These are phyloP conservation scores for Pseudocercospora pini-densiflorae DNA, from an alignment of 2,329 filamentous ascomycete species.

Conservation along the genomic window DNA sequence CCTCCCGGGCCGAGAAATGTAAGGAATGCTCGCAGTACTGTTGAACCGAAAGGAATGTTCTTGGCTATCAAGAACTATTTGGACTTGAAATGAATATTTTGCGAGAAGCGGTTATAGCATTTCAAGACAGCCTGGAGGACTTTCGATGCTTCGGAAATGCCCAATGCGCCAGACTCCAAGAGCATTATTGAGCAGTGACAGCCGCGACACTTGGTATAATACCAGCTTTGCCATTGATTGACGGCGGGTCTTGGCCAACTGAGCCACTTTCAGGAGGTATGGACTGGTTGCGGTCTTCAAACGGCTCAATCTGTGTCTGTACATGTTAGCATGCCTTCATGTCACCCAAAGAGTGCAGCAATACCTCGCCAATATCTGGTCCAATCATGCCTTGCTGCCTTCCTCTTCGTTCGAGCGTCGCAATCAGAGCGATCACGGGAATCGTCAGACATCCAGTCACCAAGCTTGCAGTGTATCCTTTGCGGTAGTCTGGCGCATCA, in stretches of 20 bases:
- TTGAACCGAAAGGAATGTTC: too few species aligned
- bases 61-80: too few species aligned
- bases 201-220: not conserved
- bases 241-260: not conserved
- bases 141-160: too few species aligned
- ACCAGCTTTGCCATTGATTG: not conserved
- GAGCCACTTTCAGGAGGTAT: not conserved
- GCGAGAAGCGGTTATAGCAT: too few species aligned
- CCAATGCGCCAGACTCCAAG: not conserved
- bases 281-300: not conserved
- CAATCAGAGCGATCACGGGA: conserved; percentile 22
- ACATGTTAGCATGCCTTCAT: not conserved
- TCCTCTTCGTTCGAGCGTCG: conserved; percentile 17
- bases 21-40: too few species aligned
- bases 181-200: not conserved
- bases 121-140: too few species aligned
- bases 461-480: conserved; percentile 30
- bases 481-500: conserved; percentile 30
- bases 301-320: not conserved
- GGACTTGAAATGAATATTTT: too few species aligned
- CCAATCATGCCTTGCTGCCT: conserved; percentile 16
- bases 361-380: not conserved
- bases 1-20: too few species aligned
- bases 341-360: too few species aligned
- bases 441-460: conserved; percentile 25